Evolutionary conservation across 2,329 filamentous ascomycete genomes (phyloP), one percentile per base, ranked within the genome.

Genomic region (Decorospora gaudefroyi): DNA sequence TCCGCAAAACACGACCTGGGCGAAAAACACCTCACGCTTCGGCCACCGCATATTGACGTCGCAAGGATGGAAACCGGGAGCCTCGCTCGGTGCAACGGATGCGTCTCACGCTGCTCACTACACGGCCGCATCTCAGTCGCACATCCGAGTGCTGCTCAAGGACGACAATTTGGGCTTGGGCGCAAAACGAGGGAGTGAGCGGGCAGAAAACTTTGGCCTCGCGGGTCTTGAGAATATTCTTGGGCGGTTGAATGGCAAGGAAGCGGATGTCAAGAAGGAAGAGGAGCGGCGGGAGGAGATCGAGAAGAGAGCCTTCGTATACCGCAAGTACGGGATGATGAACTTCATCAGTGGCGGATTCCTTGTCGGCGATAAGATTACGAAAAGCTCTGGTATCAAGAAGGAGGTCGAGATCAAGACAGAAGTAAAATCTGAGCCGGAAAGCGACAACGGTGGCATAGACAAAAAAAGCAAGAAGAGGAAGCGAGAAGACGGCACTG

Each of bases 1-100:
- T 72, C 93, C 93, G 6, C 96, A 97, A 74, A 99, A 97, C 72
- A 96, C 89, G 33, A 84, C 82, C 78, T 99, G 93, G 93, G 85
- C 86, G 43, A 85, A 86, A 62, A 86, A 91, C 67, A 88, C 86
- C 54, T 81, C 80, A 43, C 85, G 84, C 40, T 97, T 93, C 69
- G 93, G 93, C 58, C 91, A 96, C 70, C 88, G 85, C 65, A 92
- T 97, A 57, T 84, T 99, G 64, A 83, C 85, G 35, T 79, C 86
- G 11, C 90, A 96, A 64, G 93, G 93, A 54, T 99, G 93, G 93
- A 81, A 85, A 49, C 90, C 91, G 0, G 93, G 93, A 23, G 80
- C 86, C 55, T 88, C 83, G 39, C 81, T 99, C 15, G 93, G 93
- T 40, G 87, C 86, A 3, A 80, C 86, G 61, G 79, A 90, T 66